Percentiles rank a stretch among this genome's conserved stretches.
phyloP scores from a whole-genome alignment of 176 grass and related monocot genomes.

The Oryza officinalis region DNA sequence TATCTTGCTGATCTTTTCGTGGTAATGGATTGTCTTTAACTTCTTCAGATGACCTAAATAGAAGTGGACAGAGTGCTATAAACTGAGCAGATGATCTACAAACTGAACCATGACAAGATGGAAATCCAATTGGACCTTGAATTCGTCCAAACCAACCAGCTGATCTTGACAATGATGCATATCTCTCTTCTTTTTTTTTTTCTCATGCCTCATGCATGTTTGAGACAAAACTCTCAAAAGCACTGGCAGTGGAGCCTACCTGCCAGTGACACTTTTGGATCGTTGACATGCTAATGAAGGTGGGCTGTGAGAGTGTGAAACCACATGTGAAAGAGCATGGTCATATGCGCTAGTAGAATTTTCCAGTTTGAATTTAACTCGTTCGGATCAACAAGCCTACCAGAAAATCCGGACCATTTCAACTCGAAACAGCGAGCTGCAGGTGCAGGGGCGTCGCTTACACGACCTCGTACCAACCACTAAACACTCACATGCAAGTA shows the following conservation, averaged over 20 bases:
- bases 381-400: neutral
- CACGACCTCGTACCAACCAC: constrained; percentile 17
- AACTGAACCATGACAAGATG: neutral
- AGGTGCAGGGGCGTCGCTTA: constrained; percentile 6
- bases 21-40: neutral
- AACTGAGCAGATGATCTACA: too few relatives aligned
- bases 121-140: neutral
- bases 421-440: neutral
- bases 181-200: neutral
- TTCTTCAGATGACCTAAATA: neutral
- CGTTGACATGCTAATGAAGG: neutral
- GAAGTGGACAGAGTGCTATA: neutral
- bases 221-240: too few relatives aligned
- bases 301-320: neutral
- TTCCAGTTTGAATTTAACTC: neutral
- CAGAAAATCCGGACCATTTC: constrained; percentile 17
- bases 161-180: neutral
- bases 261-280: neutral
- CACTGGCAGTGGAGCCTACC: neutral
- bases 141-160: neutral
- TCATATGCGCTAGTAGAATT: neutral
- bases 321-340: neutral
- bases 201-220: neutral
- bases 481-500: neutral
- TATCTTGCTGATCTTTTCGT: neutral